Evolutionary conservation across 306 rosid species (phyloP).

Genomic region (Prosopis cineraria): DNA sequence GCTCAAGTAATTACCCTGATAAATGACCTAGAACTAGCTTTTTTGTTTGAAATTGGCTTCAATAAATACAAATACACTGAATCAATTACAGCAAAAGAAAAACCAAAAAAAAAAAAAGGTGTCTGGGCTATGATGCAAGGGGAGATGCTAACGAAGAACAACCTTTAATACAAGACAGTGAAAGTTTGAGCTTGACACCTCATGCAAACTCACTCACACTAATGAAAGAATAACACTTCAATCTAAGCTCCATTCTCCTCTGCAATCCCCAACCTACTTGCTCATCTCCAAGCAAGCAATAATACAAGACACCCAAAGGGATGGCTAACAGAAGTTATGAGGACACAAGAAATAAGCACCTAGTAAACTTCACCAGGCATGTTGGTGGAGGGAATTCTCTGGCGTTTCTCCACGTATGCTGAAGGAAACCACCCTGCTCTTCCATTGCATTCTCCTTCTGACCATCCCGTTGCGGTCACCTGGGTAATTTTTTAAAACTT

Average conservation of each 20-base stretch:
- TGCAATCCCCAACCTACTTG: not conserved
- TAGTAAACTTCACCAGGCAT: conserved; percentile 58
- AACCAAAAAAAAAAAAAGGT: not conserved
- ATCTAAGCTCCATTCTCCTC: conserved; percentile 20
- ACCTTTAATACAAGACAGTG: not conserved
- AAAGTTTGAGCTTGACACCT: not conserved
- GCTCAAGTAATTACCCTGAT: not conserved
- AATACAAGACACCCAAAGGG: conserved; percentile 13
- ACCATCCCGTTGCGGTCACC: conserved; percentile 85
- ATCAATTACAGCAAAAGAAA: conserved; percentile 38
- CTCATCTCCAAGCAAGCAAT: conserved; percentile 17
- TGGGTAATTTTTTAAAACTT: conserved; percentile 37
- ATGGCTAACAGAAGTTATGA: conserved; percentile 17
- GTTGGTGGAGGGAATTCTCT: conserved; percentile 64
- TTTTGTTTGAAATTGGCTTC: conserved; percentile 14
- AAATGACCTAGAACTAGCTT: not conserved
- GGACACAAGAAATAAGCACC: not conserved
- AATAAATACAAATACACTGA: conserved; percentile 21
- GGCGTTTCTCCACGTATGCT: conserved; percentile 78
- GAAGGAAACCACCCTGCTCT: conserved; percentile 96
- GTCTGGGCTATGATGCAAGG: conserved; percentile 1
- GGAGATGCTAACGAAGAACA: conserved; percentile 28
- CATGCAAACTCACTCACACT: not conserved
- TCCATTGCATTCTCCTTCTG: conserved; percentile 97
- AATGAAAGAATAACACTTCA: conserved; percentile 20